Base-by-base conservation (phyloP, 805 yeast genomes). In the Yamadazyma phyllophila region DNA sequence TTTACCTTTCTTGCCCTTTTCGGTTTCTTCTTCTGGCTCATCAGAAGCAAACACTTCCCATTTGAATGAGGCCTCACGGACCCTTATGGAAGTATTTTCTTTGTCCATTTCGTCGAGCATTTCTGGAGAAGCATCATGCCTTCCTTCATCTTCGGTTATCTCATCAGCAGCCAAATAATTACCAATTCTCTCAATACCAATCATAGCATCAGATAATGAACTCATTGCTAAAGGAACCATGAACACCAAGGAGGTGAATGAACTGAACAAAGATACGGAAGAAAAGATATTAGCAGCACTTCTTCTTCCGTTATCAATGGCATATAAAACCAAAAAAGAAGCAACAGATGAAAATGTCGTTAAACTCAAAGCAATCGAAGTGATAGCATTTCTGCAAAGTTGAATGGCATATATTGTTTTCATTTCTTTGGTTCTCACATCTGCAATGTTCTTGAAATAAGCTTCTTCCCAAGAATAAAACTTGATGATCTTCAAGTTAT, bases 391-490 rank as follows among this genome's bases (percentile, higher is more conserved):
- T 60, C 91, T 80, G 26, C 80, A 61, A 36, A 82, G 70, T 57
- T 86, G 91, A 71, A 88, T 78, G 43, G 66, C 70, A 50, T 81
- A 74, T 48, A 91, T 76, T 41, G 72, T 69, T 3, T 57, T 54
- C 77, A 87, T 82, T 65, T 90, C 97, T 15, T 68, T 58, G 0
- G 59, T 56, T 60, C 97, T 78, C 24, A 79, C 71, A 10, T 70
- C 73, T 12, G 78, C 58, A 30, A 91, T 76, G 43, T 75, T 68
- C 8, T 73, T 62, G 44, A 74, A 73, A 60, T 88, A 91, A 0
- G 97, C 90, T 27, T 73, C 73, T 65, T 91, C 97, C 97, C 97
- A 91, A 1, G 95, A 87, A 61, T 90, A 91, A 61, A 78, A 86
- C 67, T 91, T 91, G 62, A 91, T 87, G 61, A 84, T 76, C 58